Conservation (phyloP, 495 filamentous ascomycete genomes). For the Viridothelium virens region DNA sequence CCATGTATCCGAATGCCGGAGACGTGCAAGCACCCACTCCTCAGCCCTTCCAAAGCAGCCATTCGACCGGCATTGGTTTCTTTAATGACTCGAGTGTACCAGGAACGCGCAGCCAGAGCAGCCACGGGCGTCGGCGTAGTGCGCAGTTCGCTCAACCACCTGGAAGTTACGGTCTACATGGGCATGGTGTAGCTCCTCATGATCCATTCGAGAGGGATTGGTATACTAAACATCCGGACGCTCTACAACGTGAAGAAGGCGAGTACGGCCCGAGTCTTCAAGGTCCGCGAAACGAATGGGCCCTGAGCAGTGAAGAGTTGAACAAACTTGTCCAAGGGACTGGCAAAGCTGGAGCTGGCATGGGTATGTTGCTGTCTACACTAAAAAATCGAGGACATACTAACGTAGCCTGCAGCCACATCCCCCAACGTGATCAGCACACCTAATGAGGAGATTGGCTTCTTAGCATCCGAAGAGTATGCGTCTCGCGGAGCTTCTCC, state of each 20-base stretch:
- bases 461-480: constrained; percentile 71
- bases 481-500: constrained; percentile 62
- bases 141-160: constrained; percentile 54
- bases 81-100: constrained; percentile 41
- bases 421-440: constrained; percentile 31
- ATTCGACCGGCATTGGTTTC: constrained; percentile 49
- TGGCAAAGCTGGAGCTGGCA: constrained; percentile 45
- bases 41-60: constrained; percentile 50
- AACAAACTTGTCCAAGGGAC: constrained; percentile 81
- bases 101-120: constrained; percentile 36
- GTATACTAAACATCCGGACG: constrained; percentile 83
- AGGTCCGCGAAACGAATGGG: constrained; percentile 67
- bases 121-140: constrained; percentile 61
- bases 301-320: constrained; percentile 82
- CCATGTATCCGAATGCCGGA: constrained; percentile 88
- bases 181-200: constrained; percentile 59
- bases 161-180: constrained; percentile 79
- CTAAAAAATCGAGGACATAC: constrained; percentile 9
- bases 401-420: constrained; percentile 27
- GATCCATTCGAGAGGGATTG: constrained; percentile 81
- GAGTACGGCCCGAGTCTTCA: constrained; percentile 57
- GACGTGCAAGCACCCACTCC: constrained; percentile 96
- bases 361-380: constrained; percentile 45
- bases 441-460: constrained; percentile 57
- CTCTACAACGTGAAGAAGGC: constrained; percentile 63